Evolutionary conservation across 352 stramenopile species (phyloP).

Genomic region (Phytophthora citrophthora): DNA sequence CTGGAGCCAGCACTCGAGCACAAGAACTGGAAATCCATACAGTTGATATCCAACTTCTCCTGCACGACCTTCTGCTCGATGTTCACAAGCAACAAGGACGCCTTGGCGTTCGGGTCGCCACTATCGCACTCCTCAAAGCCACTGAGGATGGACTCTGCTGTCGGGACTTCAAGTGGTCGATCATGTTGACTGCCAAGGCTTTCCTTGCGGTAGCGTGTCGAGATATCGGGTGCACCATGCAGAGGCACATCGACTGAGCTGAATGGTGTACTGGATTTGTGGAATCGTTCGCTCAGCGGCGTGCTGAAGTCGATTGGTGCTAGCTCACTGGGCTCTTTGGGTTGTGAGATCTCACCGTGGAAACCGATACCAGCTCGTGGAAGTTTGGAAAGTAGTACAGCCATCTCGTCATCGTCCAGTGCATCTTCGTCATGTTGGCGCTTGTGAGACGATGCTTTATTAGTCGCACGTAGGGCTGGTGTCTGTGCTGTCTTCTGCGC

Average conservation of each 20-base stretch:
- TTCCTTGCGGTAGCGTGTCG: conserved; percentile 36
- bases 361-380: conserved; percentile 82
- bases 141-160: conserved; percentile 77
- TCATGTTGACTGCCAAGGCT: conserved; percentile 27
- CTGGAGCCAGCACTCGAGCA: conserved; percentile 36
- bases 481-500: conserved; percentile 14
- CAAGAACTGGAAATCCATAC: conserved; percentile 70
- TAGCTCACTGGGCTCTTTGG: conserved; percentile 61
- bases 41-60: conserved; percentile 70
- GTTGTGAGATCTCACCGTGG: conserved; percentile 66
- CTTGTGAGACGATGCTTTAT: conserved; percentile 43
- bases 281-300: conserved; percentile 71
- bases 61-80: conserved; percentile 42
- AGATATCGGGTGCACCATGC: conserved; percentile 43
- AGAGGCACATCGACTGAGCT: conserved; percentile 72
- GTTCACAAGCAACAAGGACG: conserved; percentile 56
- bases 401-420: conserved; percentile 61
- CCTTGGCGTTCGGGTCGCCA: conserved; percentile 75
- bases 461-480: background rate
- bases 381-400: conserved; percentile 65
- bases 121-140: conserved; percentile 86
- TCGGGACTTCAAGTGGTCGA: conserved; percentile 62
- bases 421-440: conserved; percentile 61
- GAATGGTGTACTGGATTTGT: conserved; percentile 82
- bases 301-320: conserved; percentile 51